Conservation (phyloP, 306 rosid species). For the Ochetophila trinervis region DNA sequence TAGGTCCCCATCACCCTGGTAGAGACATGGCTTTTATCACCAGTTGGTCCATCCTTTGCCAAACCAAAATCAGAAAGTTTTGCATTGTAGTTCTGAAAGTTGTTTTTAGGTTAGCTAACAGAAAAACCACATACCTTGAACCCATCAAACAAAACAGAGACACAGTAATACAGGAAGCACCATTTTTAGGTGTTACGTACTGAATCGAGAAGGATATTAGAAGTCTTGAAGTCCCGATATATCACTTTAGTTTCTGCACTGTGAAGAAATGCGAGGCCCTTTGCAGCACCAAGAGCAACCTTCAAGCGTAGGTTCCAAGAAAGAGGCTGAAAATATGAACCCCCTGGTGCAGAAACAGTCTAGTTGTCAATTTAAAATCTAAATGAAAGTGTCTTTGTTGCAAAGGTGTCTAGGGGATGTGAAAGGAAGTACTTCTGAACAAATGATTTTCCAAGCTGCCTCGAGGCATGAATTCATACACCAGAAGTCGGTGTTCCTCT, state of each 20-base stretch:
- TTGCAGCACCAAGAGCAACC: constrained; percentile 53
- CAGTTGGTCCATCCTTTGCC: constrained; percentile 58
- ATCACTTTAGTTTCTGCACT: constrained; percentile 46
- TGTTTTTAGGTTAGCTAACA: neutral
- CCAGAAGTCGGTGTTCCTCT: constrained; percentile 50
- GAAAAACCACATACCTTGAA: neutral
- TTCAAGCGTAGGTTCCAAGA: constrained; percentile 50
- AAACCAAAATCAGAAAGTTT: constrained; percentile 55
- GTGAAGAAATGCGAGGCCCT: constrained; percentile 53
- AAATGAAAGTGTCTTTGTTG: neutral
- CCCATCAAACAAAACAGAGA: neutral
- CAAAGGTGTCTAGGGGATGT: neutral
- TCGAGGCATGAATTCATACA: constrained; percentile 54
- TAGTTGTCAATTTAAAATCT: neutral
- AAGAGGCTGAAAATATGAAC: constrained; percentile 57
- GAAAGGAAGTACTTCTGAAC: constrained; percentile 32
- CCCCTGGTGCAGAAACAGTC: constrained; percentile 28
- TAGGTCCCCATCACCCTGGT: constrained; percentile 56
- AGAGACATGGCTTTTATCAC: constrained; percentile 52
- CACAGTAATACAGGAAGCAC: neutral
- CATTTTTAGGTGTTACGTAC: constrained; percentile 20
- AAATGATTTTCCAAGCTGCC: constrained; percentile 58
- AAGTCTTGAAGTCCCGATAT: constrained; percentile 50
- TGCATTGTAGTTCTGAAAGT: constrained; percentile 40
- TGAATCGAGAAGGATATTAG: constrained; percentile 44